Percentiles rank a stretch among this genome's conserved stretches.
These are phyloP conservation scores for Herpetomonas muscarum DNA, from an alignment of 208 protist genomes.

Conservation along the genomic window DNA sequence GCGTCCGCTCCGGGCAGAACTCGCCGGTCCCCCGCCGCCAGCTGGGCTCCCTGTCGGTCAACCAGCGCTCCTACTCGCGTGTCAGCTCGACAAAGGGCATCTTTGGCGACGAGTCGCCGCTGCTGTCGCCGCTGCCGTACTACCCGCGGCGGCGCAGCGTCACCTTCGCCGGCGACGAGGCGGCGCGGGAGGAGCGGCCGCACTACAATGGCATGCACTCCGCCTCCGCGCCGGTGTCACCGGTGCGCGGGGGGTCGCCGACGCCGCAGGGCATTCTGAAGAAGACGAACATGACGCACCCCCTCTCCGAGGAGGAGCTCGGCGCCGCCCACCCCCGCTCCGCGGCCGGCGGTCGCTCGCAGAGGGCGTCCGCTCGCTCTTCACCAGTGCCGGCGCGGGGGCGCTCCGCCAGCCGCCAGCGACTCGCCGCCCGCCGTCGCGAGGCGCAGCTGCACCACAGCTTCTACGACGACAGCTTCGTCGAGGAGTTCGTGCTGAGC, in stretches of 20 bases:
- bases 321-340: not conserved
- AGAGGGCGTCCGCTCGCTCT: constrained; percentile 5
- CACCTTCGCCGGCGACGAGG: constrained; percentile 62
- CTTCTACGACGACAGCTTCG: constrained; percentile 89
- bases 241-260: constrained; percentile 30
- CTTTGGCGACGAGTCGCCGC: constrained; percentile 58
- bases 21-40: constrained; percentile 72
- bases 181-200: constrained; percentile 70
- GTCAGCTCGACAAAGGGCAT: constrained; percentile 47
- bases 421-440: constrained; percentile 52
- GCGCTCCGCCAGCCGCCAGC: constrained; percentile 79
- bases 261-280: constrained; percentile 56
- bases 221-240: constrained; percentile 36
- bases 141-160: constrained; percentile 79
- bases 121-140: constrained; percentile 75
- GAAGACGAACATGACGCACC: constrained; percentile 15
- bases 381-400: constrained; percentile 33
- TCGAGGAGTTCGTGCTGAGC: constrained; percentile 80
- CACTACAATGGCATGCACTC: constrained; percentile 49
- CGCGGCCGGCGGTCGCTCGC: constrained; percentile 7
- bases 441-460: constrained; percentile 79
- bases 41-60: constrained; percentile 60
- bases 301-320: not conserved
- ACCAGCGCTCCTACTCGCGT: constrained; percentile 85
- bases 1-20: constrained; percentile 24